Evolutionary conservation across 1,284 basidiomycete species (phyloP), one percentile per base, ranked within the genome.

Genomic region (Phylloporus gajari): DNA sequence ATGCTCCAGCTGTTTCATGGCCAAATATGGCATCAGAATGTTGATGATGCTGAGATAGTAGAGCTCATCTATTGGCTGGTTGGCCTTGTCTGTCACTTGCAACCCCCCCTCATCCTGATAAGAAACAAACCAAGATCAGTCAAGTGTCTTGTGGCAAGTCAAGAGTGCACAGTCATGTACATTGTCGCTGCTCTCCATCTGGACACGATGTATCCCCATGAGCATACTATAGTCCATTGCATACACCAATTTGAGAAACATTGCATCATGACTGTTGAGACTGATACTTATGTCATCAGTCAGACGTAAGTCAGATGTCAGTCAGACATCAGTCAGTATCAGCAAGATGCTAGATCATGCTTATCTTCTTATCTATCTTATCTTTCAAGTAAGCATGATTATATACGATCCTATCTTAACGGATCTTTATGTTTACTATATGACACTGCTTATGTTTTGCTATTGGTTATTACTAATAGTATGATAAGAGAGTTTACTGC

Each of bases 211-310:
- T 70, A 98, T 94, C 1, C 97, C 98, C 15, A 99, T 93, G 35
- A 99, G 89, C 42, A 99, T 85, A 75, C 94, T 95, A 82, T 99
- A 99, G 83, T 99, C 97, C 97, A 99, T 99, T 70, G 99, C 97
- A 67, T 91, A 86, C 44, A 98, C 88, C 72, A 85, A 83, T 84
- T 94, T 94, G 79, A 99, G 84, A 76, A 99, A 91, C 82, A 94
- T 95, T 59, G 93, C 90, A 79, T 99, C 98, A 64, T 96, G 86
- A 70, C 93, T 35, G 35, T 35, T 35, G 35, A 35, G 35, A 35
- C 35, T 35, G 35, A 35, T 35, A 35, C 35, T 35, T 35, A 35
- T 35, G 35, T 35, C 35, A 35, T 35, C 35, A 35, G 35, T 35
- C 35, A 35, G 35, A 35, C 8, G 35, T 35, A 35, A 35, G 35